These are phyloP conservation scores for Ogataea parapolymorpha DNA, from an alignment of 805 yeast species.

Conservation along the genomic window DNA sequence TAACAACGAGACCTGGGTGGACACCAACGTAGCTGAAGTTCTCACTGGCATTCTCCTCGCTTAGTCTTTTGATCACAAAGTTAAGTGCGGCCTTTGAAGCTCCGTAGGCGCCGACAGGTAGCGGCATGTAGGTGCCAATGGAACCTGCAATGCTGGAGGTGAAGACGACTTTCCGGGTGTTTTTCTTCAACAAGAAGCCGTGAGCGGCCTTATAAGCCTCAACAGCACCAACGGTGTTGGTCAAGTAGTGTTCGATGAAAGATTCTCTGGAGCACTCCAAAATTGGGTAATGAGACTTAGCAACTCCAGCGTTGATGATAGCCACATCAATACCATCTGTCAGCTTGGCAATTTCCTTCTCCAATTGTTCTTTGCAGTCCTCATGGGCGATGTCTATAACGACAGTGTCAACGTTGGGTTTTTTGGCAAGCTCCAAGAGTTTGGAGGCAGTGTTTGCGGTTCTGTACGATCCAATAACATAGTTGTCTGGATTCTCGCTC, in stretches of 20 bases:
- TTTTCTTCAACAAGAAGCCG: conserved; percentile 27
- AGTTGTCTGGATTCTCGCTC: conserved; percentile 18
- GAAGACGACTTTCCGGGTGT: conserved; percentile 30
- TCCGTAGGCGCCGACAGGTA: conserved; percentile 28
- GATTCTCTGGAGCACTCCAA: neutral
- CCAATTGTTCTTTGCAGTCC: conserved; percentile 19
- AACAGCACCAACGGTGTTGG: conserved; percentile 35
- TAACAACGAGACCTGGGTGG: conserved; percentile 12
- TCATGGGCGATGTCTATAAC: conserved; percentile 22
- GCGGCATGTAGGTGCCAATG: conserved; percentile 23
- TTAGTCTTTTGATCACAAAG: conserved; percentile 25
- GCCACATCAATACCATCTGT: conserved; percentile 33
- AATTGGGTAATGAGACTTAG: neutral
- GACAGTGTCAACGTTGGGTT: conserved; percentile 20
- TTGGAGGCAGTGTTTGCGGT: conserved; percentile 8
- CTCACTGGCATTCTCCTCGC: conserved; percentile 26
- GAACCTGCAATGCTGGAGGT: conserved; percentile 32
- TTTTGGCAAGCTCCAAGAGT: conserved; percentile 16
- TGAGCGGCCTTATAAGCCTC: conserved; percentile 28
- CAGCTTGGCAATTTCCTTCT: conserved; percentile 12
- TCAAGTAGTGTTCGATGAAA: conserved; percentile 1
- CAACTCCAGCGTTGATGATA: conserved; percentile 35
- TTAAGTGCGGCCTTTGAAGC: conserved; percentile 38
- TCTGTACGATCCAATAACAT: conserved; percentile 22
- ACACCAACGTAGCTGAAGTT: conserved; percentile 9